Base-by-base conservation (phyloP, 805 yeast species). In the Suhomyces kilbournensis region DNA sequence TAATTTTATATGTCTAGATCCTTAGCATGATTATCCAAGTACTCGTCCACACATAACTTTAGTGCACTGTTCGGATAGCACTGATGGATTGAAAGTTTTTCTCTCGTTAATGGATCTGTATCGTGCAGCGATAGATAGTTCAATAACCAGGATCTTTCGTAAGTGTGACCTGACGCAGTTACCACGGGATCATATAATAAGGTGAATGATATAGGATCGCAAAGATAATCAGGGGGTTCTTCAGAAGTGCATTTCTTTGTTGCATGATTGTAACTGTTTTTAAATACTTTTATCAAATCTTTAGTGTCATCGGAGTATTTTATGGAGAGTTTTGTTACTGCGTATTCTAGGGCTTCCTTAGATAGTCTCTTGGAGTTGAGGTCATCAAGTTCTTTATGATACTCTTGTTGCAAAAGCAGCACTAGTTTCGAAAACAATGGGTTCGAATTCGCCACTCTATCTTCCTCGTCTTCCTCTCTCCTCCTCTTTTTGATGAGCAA, bases 141-240 rank as follows among this genome's bases (percentile, higher is more conserved):
- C 39, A 72, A 53, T 39, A 71, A 57, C 64, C 70, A 66, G 2
- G 76, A 54, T 47, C 69, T 65, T 53, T 77, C 80, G 52, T 71
- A 77, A 0, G 78, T 64, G 22, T 70, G 70, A 3, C 80, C 80
- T 14, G 75, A 65, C 8, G 75, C 75, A 5, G 76, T 67, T n/a
- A 77, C 62, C 5, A 77, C 80, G 0, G 80, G 81, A 35, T 76
- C 79, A 43, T 55, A 56, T 53, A 74, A 72, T 30, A 75, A 46
- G 40, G 66, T 64, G 60, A 74, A 73, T n/a, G 76, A 68, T 7
- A 76, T 70, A 3, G 78, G 77, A 52, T 73, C 78, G 3, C 71
- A 49, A 20, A 74, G 52, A 49, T 66, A 62, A 19, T 71, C 77
- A 1, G 79, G 78, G 12, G 58, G 48, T 25, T 58, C 48, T 12